Base-by-base conservation (phyloP, 768 basidiomycete genomes). In the Suillus alpinus region DNA sequence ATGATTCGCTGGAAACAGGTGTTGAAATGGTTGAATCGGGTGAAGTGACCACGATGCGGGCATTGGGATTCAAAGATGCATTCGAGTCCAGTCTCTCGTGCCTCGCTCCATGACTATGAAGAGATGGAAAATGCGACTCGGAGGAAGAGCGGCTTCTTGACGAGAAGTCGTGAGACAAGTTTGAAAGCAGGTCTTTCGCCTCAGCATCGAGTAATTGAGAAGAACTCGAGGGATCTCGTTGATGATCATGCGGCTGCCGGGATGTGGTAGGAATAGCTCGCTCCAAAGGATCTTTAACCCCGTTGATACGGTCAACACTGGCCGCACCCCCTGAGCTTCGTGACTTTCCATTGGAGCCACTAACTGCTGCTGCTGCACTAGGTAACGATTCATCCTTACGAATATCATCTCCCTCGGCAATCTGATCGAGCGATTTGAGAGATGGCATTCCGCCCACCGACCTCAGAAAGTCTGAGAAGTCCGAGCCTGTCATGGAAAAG, bases 401-500 rank as follows among this genome's bases (percentile, higher is more conserved):
- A 46, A 36, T 64, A 55, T 80, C 78, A 3, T 78, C 69, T 10
- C 82, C 69, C 57, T 80, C 79, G 6, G 80, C 76, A 39, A 87
- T 72, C 50, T 78, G 75, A 43, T 81, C 80, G 52, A 84, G 68
- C 18, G 79, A 76, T 66, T 80, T 78, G 59, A 81, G 69, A 10
- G 83, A 75, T 10, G 79, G 77, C 29, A 78, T 69, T 20, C 82
- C 83, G 40, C 81, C 83, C 6, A 86, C 83, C 36, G 84, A 83
- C 65, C 75, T 84, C 56, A 91, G 80, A 18, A 91, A 73, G 61
- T 90, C 89, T 0, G 87, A 85, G 68, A 98, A 95, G 71, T 96
- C 94, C 0, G 85, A 78, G 50, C 86, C 83, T 61, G 86, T 89
- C 76, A 96, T 82, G 16, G 94, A 95, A 72, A 96, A 89, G n/a